Evolutionary conservation across 2,329 filamentous ascomycete species (phyloP).

Genomic region (Arachnomyces sp.): DNA sequence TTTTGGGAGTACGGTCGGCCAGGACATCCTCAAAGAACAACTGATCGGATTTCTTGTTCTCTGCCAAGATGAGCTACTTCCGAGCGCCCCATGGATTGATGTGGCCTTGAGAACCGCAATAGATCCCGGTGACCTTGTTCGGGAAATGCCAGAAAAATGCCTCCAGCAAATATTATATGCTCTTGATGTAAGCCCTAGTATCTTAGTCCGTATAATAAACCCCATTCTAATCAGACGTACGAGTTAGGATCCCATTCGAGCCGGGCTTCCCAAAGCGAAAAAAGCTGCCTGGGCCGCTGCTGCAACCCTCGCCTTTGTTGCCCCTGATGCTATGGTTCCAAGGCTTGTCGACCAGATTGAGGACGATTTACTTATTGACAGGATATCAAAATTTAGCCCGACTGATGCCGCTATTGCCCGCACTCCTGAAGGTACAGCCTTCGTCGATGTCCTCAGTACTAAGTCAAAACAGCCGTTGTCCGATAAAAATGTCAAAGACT

Average conservation of each 20-base stretch:
- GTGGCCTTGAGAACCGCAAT: constrained; percentile 69
- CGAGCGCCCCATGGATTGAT: constrained; percentile 79
- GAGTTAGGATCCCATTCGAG: constrained; percentile 27
- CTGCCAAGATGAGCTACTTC: constrained; percentile 68
- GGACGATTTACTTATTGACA: constrained; percentile 62
- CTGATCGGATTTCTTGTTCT: constrained; percentile 72
- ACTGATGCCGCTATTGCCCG: constrained; percentile 89
- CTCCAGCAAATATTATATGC: constrained; percentile 58
- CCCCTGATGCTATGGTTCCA: constrained; percentile 72
- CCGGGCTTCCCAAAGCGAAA: constrained; percentile 36
- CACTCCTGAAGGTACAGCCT: constrained; percentile 79
- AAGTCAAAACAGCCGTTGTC: constrained; percentile 63
- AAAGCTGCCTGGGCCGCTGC: constrained; percentile 74
- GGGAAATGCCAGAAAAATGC: constrained; percentile 55
- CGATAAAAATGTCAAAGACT: constrained; percentile 89
- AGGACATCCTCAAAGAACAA: constrained; percentile 55
- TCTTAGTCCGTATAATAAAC: constrained; percentile 18
- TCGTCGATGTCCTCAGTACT: constrained; percentile 83
- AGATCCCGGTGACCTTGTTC: constrained; percentile 74
- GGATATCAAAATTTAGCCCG: constrained; percentile 67
- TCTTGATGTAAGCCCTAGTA: constrained; percentile 46
- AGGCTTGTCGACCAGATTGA: constrained; percentile 67
- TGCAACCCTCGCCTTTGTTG: constrained; percentile 87
- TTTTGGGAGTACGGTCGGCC: constrained; percentile 32
- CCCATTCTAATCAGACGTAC: constrained; percentile 9